Evolutionary conservation across 1,284 basidiomycete genomes (phyloP).

Genomic region (Pseudozyma pruni): DNA sequence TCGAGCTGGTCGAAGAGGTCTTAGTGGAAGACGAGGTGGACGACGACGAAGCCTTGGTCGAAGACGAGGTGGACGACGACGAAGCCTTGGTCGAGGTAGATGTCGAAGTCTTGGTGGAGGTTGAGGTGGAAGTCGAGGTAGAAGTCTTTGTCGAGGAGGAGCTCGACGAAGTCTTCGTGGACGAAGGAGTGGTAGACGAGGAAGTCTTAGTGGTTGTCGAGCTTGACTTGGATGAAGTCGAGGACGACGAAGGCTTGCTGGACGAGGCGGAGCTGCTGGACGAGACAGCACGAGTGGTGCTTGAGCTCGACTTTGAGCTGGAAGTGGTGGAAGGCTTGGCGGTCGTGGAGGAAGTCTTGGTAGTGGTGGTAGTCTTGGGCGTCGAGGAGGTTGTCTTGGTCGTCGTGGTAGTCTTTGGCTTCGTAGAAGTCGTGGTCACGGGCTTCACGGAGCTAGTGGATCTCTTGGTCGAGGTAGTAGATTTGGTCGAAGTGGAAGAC

Average conservation of each 20-base stretch:
- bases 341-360: constrained; percentile 9
- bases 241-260: neutral
- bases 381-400: constrained; percentile 5
- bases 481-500: neutral
- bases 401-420: constrained; percentile 2
- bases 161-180: too few species aligned
- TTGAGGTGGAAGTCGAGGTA: constrained; percentile 4
- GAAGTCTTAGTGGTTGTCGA: too few species aligned
- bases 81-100: neutral
- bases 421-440: neutral
- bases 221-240: too few species aligned
- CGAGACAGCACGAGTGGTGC: constrained; percentile 13
- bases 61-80: constrained; percentile 4
- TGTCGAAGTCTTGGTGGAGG: neutral
- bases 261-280: constrained; percentile 1
- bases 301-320: constrained; percentile 8
- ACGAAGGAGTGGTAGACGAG: neutral
- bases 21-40: neutral
- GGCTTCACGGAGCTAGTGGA: constrained; percentile 1
- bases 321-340: neutral
- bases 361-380: constrained; percentile 6
- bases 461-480: constrained; percentile 5
- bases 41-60: constrained; percentile 2
- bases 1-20: neutral
- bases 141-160: too few species aligned